Percentiles rank a stretch among this genome's conserved stretches.
Evolutionary conservation across 495 filamentous ascomycete species (phyloP).

Genomic region (Chaetomidium leptoderma): DNA sequence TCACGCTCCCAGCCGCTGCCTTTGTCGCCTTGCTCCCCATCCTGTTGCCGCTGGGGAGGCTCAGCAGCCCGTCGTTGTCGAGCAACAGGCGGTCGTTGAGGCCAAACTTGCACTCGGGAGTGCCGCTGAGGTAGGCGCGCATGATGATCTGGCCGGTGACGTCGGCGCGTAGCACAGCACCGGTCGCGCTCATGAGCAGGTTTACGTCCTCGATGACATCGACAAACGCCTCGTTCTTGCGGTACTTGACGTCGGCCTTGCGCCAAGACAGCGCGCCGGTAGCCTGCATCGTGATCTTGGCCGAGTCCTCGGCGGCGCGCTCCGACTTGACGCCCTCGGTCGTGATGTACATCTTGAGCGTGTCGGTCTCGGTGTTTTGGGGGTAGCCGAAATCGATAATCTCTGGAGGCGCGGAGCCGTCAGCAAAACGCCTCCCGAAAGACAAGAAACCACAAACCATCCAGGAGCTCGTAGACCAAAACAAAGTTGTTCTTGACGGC

Average conservation of each 20-base stretch:
- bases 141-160: slow-evolving; percentile 98
- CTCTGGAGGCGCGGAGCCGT: slow-evolving; percentile 51
- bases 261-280: slow-evolving; percentile 97
- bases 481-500: slow-evolving; percentile 99
- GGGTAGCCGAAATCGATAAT: slow-evolving; percentile 99
- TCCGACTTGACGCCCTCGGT: slow-evolving; percentile 98
- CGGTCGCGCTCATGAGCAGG: slow-evolving; percentile 93
- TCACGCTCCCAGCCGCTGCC: slow-evolving; percentile 92
- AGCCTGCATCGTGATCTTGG: slow-evolving; percentile 98
- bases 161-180: slow-evolving; percentile 91
- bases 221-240: slow-evolving; percentile 98
- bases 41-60: slow-evolving; percentile 63
- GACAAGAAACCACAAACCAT: slow-evolving; percentile 55
- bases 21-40: slow-evolving; percentile 81
- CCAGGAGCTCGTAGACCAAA: slow-evolving; percentile 93
- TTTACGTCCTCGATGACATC: slow-evolving; percentile 99
- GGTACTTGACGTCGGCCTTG: slow-evolving; percentile 94
- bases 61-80: slow-evolving; percentile 67
- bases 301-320: slow-evolving; percentile 84
- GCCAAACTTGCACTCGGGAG: slow-evolving; percentile 98
- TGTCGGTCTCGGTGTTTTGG: slow-evolving; percentile 98
- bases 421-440: background rate
- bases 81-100: slow-evolving; percentile 93
- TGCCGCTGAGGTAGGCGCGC: slow-evolving; percentile 95
- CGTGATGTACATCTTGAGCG: slow-evolving; percentile 99